Evolutionary conservation across 148 eudicot genomes (phyloP).

Genomic region (Arbutus unedo): DNA sequence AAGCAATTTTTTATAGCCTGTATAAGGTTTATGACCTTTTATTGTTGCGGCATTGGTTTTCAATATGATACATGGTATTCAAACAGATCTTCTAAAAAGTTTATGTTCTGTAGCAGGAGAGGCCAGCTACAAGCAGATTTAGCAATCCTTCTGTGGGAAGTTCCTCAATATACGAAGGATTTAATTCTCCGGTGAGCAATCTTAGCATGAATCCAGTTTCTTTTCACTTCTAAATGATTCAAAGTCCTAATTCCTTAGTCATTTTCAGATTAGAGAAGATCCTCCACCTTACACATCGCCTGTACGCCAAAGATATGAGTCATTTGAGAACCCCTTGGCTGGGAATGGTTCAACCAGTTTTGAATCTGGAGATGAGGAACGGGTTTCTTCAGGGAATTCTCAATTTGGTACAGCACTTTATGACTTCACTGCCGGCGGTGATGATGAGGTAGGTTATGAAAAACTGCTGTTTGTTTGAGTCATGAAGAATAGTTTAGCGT

Average conservation of each 20-base stretch:
- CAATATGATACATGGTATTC: neutral
- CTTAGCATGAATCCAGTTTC: neutral
- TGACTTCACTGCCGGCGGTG: conserved; percentile 99
- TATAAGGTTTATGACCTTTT: neutral
- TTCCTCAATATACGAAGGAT: conserved; percentile 50
- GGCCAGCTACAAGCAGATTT: conserved; percentile 48
- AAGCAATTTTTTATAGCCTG: neutral
- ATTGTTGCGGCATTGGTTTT: neutral
- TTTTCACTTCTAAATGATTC: neutral
- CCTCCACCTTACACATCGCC: conserved; percentile 82
- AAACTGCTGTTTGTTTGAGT: neutral
- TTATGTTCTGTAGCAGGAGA: conserved; percentile 47
- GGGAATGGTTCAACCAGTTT: conserved; percentile 65
- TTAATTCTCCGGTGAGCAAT: conserved; percentile 66
- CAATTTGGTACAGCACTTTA: conserved; percentile 80
- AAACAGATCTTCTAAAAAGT: conserved; percentile 4
- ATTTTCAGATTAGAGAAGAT: conserved; percentile 84
- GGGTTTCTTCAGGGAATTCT: conserved; percentile 52
- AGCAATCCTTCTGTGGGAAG: conserved; percentile 45
- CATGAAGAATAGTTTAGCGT: neutral
- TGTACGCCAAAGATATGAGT: conserved; percentile 56
- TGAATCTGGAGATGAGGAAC: conserved; percentile 69
- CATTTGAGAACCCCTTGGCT: conserved; percentile 92
- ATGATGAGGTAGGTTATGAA: conserved; percentile 70
- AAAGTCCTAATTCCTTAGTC: conserved; percentile 22